These are phyloP conservation scores for Apiotrichum brassicae DNA, from an alignment of 1,284 basidiomycete species.

Conservation along the genomic window DNA sequence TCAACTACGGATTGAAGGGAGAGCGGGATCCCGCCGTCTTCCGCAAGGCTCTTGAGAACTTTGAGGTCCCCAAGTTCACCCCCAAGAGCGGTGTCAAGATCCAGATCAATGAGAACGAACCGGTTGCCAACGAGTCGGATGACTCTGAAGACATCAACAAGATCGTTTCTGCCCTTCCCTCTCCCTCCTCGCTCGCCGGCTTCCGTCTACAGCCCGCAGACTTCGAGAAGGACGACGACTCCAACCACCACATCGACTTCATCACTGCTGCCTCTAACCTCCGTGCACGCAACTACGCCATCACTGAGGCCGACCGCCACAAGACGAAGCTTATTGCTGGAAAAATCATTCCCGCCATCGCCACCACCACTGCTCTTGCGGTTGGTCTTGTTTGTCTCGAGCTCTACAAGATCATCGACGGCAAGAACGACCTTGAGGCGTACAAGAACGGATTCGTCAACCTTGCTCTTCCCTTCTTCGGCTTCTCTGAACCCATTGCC, in stretches of 20 bases:
- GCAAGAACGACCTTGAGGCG: slow-evolving; percentile 83
- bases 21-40: slow-evolving; percentile 73
- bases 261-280: slow-evolving; percentile 98
- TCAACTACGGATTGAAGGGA: slow-evolving; percentile 95
- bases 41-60: slow-evolving; percentile 76
- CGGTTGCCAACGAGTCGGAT: slow-evolving; percentile 57
- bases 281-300: slow-evolving; percentile 92
- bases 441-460: slow-evolving; percentile 99
- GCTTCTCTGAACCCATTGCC: slow-evolving; percentile 95
- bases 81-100: slow-evolving; percentile 91
- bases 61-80: slow-evolving; percentile 85
- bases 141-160: slow-evolving; percentile 55
- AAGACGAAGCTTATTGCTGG: slow-evolving; percentile 98
- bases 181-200: slow-evolving; percentile 83
- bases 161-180: slow-evolving; percentile 64
- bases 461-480: slow-evolving; percentile 96
- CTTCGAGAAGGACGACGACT: slow-evolving; percentile 99
- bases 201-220: slow-evolving; percentile 92
- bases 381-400: slow-evolving; percentile 94
- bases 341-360: slow-evolving; percentile 99
- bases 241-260: slow-evolving; percentile 98
- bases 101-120: slow-evolving; percentile 90
- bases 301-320: slow-evolving; percentile 81
- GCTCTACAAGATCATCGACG: slow-evolving; percentile 97
- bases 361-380: slow-evolving; percentile 92